Base-by-base conservation (phyloP, 371 early-diverging fungal species). In the Mortierella sp. region DNA sequence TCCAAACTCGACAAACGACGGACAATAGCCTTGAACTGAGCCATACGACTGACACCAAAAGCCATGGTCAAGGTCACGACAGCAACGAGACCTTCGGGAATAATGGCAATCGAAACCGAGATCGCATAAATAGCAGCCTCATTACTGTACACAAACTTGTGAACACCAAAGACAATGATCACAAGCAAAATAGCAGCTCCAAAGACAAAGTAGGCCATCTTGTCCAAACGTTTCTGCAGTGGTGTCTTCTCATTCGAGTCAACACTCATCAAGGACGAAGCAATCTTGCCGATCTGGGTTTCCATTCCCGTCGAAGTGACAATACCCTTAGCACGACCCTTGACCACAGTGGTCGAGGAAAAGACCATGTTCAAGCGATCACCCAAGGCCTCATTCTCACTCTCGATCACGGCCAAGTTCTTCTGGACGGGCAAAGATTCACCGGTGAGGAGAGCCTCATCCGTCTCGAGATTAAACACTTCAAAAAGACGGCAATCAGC, bases 51-150 rank as follows among this genome's bases (percentile, higher is more conserved):
- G 15, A 97, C 98, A 81, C 97, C 96, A 65, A 95, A 81, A 0
- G 97, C 96, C 91, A 97, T 96, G 6, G 97, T 95, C 46, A 98
- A 84, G 1, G 94, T 93, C 45, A 92, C 83, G 16, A 96, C 96
- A 44, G 96, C 96, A 11, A 97, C 90, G 7, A 98, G 88, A 66
- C 98, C 98, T 83, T 97, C 97, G 45, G 98, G 98, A 64, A 98
- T 95, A 14, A 96, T 93, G 28, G 96, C 91, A 63, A 98, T 96
- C 21, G 93, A 96, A 23, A 98, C 85, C 48, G 93, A 89, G 45
- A 95, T 89, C 7, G 92, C 91, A 73, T 93, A 92, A 7, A 93
- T 73, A 4, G 89, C 84, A 15, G 90, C 90, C 23, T 90, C 88
- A 66, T 67, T 80, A 68, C 47, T 75, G 62, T 86, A 60, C 46